Evolutionary conservation across 2,329 filamentous ascomycete genomes (phyloP).

Genomic region (Albifimbria verrucaria): DNA sequence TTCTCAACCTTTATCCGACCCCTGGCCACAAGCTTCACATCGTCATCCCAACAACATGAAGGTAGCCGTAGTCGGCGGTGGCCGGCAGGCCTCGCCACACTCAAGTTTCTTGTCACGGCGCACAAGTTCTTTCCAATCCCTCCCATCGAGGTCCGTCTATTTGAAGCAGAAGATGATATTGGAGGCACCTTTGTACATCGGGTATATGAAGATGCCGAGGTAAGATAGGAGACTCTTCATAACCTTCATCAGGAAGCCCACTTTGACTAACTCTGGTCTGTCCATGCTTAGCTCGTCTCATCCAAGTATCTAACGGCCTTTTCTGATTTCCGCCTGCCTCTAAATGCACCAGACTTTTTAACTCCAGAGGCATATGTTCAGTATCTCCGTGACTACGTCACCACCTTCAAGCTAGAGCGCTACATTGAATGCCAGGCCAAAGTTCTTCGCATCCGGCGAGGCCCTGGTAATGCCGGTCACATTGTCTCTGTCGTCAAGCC

Average conservation of each 20-base stretch:
- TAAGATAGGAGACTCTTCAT: conserved; percentile 10
- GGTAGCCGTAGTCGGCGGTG: conserved; percentile 41
- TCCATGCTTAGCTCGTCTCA: conserved; percentile 35
- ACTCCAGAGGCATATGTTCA: conserved; percentile 34
- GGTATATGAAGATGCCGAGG: conserved; percentile 46
- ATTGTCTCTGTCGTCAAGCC: conserved; percentile 9
- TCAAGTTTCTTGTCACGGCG: conserved; percentile 36
- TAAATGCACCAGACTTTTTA: conserved; percentile 41
- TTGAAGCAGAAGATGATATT: conserved; percentile 39
- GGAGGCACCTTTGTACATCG: conserved; percentile 46
- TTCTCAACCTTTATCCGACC: not conserved
- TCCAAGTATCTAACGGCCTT: conserved; percentile 49
- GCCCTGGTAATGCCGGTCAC: conserved; percentile 5
- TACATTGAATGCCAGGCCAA: conserved; percentile 31
- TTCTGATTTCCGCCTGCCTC: conserved; percentile 43
- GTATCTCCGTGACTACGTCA: conserved; percentile 40
- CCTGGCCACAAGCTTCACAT: not conserved
- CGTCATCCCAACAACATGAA: conserved; percentile 19
- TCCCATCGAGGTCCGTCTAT: conserved; percentile 39
- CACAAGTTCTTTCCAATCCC: conserved; percentile 33
- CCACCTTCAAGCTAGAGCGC: conserved; percentile 32
- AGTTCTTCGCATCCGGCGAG: conserved; percentile 25
- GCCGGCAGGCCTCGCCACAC: conserved; percentile 38
- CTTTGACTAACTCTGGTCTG: not conserved
- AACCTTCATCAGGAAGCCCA: not conserved